Base-by-base conservation (phyloP, 805 yeast species). In the Ogataea pignaliae region DNA sequence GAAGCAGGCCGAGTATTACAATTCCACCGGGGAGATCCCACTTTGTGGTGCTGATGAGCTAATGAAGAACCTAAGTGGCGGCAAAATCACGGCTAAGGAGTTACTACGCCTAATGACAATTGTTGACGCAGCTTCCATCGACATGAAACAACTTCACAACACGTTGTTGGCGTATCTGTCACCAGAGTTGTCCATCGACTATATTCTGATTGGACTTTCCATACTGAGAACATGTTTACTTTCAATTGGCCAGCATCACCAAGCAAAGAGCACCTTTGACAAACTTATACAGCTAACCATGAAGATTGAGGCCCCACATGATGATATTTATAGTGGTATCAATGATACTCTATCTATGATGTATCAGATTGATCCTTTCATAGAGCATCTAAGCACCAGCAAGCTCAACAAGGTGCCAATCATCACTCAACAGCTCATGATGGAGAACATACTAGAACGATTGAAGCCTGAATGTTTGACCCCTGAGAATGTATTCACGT, bases 281-380 rank as follows among this genome's bases (percentile, higher is more conserved):
- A 54, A 50, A 30, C 37, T 57, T 28, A 36, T 55, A 11, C 51
- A 50, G 13, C 36, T 57, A 10, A 35, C 52, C 14, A 15, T 41
- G n/a, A 2, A 36, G 7, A 14, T 47, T 3, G 42, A 36, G 7
- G 17, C 13, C 10, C 41, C 39, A 3, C 41, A 43, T 10, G 57
- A 55, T 9, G 61, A 57, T 29, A 16, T 57, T 16, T 43, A 41
- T n/a, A 35, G 47, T 36, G 59, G 58, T 1, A 52, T 63, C 5
- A 65, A 68, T 3, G 71, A 75, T 10, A 68, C 75, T 0, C 66
- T 70, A 44, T 61, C 63, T 39, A 57, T 66, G 39, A 47, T 66
- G 4, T 65, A 64, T 4, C 47, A 61, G 30, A 65, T 70, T 40
- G 70, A 76, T 69, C 66, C 68, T 61, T 55, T 68, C 59, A 47